A percentile compares a stretch with the other conserved stretches of the same genome.
Evolutionary conservation across 306 rosid species (phyloP).

Genomic region (Vigna reflexopilosa): DNA sequence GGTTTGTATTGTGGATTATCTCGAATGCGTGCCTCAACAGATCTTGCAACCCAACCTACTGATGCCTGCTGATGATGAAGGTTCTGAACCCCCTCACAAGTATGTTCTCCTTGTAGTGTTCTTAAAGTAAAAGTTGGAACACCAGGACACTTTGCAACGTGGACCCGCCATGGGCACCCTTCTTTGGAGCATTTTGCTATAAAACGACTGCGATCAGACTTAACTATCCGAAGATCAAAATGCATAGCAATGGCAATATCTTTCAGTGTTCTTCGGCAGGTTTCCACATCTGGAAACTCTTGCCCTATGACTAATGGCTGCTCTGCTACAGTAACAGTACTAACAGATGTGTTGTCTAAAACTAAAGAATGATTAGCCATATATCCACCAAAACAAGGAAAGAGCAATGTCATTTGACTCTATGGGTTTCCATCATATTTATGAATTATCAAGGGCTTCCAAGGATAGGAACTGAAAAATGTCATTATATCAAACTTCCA

Average conservation of each 20-base stretch:
- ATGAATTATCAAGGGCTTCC: slow-evolving; percentile 45
- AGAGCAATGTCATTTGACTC: slow-evolving; percentile 58
- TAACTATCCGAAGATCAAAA: slow-evolving; percentile 96
- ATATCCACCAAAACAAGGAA: slow-evolving; percentile 50
- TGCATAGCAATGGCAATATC: slow-evolving; percentile 96
- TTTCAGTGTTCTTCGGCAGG: slow-evolving; percentile 94
- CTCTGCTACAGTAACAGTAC: slow-evolving; percentile 53
- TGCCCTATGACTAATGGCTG: slow-evolving; percentile 80
- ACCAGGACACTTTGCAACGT: slow-evolving; percentile 98
- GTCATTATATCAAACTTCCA: slow-evolving; percentile 53
- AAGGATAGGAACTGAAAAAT: slow-evolving; percentile 43
- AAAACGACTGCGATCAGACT: slow-evolving; percentile 97
- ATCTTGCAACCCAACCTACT: slow-evolving; percentile 99
- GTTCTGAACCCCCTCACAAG: slow-evolving; percentile 93
- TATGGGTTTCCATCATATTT: slow-evolving; percentile 53
- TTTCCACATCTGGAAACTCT: slow-evolving; percentile 97
- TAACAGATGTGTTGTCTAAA: slow-evolving; percentile 52
- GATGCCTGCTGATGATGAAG: slow-evolving; percentile 99
- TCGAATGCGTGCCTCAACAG: slow-evolving; percentile 92
- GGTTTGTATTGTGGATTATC: slow-evolving; percentile 97
- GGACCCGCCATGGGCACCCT: slow-evolving; percentile 99
- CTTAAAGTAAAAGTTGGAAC: slow-evolving; percentile 92
- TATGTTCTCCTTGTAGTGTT: slow-evolving; percentile 90
- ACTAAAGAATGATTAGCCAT: slow-evolving; percentile 79
- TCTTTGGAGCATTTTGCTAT: slow-evolving; percentile 99